phyloP scores from a whole-genome alignment of 73 alveolate genomes.

The Paramecium primaurelia region DNA sequence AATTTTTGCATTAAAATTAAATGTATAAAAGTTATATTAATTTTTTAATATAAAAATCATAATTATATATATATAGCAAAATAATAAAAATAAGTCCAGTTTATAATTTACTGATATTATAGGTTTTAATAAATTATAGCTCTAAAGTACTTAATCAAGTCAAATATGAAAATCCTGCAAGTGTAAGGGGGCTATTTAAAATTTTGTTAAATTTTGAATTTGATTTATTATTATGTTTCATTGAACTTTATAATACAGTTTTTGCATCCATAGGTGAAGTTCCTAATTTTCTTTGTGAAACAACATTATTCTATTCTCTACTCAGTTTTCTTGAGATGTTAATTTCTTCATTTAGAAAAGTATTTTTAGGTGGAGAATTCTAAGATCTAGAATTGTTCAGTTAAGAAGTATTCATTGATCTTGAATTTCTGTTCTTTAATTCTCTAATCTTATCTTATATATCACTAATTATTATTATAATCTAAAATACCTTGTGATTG shows the following conservation, averaged over 20 bases:
- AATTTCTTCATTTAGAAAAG: background rate
- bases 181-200: background rate
- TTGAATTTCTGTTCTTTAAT: background rate
- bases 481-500: background rate
- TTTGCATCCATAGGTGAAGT: slow-evolving; percentile 10
- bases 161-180: slow-evolving; percentile 3
- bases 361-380: slow-evolving; percentile 12
- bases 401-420: background rate
- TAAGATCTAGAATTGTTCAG: background rate
- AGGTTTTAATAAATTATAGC: background rate
- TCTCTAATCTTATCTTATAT: background rate
- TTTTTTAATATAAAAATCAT: background rate
- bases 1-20: background rate
- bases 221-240: background rate
- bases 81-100: background rate
- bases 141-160: background rate
- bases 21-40: background rate
- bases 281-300: background rate
- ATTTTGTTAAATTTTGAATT: slow-evolving; percentile 15
- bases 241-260: background rate
- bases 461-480: background rate
- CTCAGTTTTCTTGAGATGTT: background rate
- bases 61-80: background rate
- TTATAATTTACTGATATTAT: background rate
- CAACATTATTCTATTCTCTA: background rate